A percentile compares a stretch with the other conserved stretches of the same genome.
These are phyloP conservation scores for Botryotinia convoluta DNA, from an alignment of 2,329 filamentous ascomycete genomes.

Conservation along the genomic window DNA sequence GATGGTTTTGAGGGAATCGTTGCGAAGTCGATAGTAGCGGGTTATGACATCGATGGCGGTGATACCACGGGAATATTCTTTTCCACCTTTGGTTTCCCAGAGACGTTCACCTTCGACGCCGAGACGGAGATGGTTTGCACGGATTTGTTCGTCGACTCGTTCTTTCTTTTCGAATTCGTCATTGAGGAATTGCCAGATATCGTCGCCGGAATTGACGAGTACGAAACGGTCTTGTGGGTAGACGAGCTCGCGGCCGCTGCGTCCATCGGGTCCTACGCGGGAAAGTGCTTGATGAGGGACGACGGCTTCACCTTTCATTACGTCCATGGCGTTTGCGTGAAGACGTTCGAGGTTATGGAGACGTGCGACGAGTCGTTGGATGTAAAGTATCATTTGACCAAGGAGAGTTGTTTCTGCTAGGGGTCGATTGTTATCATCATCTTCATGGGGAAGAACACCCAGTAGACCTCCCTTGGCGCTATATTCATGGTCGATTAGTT, in stretches of 20 bases:
- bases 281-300: conserved; percentile 53
- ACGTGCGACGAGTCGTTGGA: conserved; percentile 52
- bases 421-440: conserved; percentile 40
- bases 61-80: conserved; percentile 41
- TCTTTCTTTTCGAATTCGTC: conserved; percentile 42
- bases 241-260: conserved; percentile 48
- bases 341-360: conserved; percentile 57
- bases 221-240: conserved; percentile 56
- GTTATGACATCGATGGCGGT: conserved; percentile 50
- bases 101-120: conserved; percentile 45
- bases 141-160: conserved; percentile 41
- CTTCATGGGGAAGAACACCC: conserved; percentile 49
- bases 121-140: conserved; percentile 39
- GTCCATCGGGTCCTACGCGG: conserved; percentile 50
- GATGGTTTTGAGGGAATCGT: conserved; percentile 44
- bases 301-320: conserved; percentile 49
- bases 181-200: conserved; percentile 49
- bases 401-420: conserved; percentile 52
- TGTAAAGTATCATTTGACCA: conserved; percentile 56
- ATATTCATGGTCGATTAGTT: conserved; percentile 59
- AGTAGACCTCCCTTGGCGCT: conserved; percentile 55
- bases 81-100: conserved; percentile 25
- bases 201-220: conserved; percentile 53
- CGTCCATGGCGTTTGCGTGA: conserved; percentile 51
- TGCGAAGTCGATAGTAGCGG: conserved; percentile 52